Base-by-base conservation (phyloP, 176 grass and related monocot genomes). In the Eleusine indica region DNA sequence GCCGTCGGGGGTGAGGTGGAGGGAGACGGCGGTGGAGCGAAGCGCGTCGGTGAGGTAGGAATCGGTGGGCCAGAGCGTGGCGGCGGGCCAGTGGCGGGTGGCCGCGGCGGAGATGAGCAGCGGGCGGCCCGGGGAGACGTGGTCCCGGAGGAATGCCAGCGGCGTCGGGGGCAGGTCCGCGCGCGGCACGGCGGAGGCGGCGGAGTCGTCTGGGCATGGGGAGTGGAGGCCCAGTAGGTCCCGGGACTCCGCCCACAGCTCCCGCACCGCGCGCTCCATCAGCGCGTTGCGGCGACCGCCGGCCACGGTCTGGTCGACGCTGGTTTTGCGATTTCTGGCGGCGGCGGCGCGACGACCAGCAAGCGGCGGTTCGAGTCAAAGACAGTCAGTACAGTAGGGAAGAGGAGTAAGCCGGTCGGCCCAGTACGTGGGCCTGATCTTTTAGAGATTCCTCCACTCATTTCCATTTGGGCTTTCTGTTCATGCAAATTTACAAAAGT, bases 1-100 rank as follows among this genome's bases (percentile, higher is more conserved):
- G 77, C 96, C 92, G 25, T 85, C 82, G 15, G 96, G 96, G 63
- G 96, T 98, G 79, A 95, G 79, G 87, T 98, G 96, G 77, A 98
- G 71, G 38, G 95, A 98, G 35, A 98, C 95, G 52, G 80, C 39
- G 79, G 79, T 76, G 74, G 75, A 84, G 68, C 80, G 40, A 76
- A 98, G 91, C 18, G 82, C 87, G 67, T 68, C 76, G 76, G 82
- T 7, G 73, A 98, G 92, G 90, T 98, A 98, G 57, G 90, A 86
- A 2, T 71, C 70, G 28, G 90, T 73, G 85, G 87, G 82, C 92
- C 92, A 98, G 63, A 95, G 92, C 61, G 92, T 74, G 11, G 90
- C 40, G 2, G 96, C 91, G 13, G 91, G 96, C 96, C 96, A 98
- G 84, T 95, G 84, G 32, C 84, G 76, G 13, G 96, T 98, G 42